Evolutionary conservation across 2,329 filamentous ascomycete species (phyloP).

Genomic region (Colletotrichum chlorophyti): DNA sequence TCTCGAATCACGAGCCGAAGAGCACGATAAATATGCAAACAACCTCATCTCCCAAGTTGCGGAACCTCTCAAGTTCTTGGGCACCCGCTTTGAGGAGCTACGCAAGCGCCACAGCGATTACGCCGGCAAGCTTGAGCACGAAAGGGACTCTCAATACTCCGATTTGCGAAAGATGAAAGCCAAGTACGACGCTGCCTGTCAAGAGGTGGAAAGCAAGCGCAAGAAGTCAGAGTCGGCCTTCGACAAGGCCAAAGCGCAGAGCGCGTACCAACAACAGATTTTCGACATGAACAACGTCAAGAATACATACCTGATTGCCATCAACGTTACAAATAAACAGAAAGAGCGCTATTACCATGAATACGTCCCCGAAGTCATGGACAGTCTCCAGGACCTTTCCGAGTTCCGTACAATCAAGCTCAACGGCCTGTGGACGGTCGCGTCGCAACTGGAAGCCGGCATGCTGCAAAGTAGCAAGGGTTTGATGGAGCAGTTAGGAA

Average conservation of each 20-base stretch:
- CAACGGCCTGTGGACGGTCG: conserved; percentile 85
- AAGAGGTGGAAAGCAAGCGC: conserved; percentile 91
- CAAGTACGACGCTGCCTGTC: conserved; percentile 91
- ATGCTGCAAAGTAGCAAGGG: conserved; percentile 77
- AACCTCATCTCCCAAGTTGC: conserved; percentile 83
- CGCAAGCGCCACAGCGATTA: conserved; percentile 92
- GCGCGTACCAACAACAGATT: conserved; percentile 89
- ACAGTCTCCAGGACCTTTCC: conserved; percentile 91
- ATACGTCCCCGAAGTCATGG: conserved; percentile 91
- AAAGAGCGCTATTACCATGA: conserved; percentile 98
- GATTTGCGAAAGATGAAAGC: conserved; percentile 90
- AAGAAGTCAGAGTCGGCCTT: conserved; percentile 97
- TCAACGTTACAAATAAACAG: conserved; percentile 96
- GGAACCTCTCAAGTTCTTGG: conserved; percentile 82
- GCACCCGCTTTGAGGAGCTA: conserved; percentile 83
- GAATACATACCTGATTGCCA: conserved; percentile 95
- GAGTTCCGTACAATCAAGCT: conserved; percentile 86
- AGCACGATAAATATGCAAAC: conserved; percentile 85
- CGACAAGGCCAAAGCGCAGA: conserved; percentile 91
- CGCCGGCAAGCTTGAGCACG: conserved; percentile 85
- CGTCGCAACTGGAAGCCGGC: conserved; percentile 79
- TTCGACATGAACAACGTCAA: conserved; percentile 97
- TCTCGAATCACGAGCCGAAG: conserved; percentile 83
- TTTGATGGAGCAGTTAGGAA: conserved; percentile 74
- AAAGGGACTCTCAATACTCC: conserved; percentile 82